A percentile compares a stretch with the other conserved stretches of the same genome.
phyloP scores from a whole-genome alignment of 805 yeast genomes.

The Kuraishia ogatae region DNA sequence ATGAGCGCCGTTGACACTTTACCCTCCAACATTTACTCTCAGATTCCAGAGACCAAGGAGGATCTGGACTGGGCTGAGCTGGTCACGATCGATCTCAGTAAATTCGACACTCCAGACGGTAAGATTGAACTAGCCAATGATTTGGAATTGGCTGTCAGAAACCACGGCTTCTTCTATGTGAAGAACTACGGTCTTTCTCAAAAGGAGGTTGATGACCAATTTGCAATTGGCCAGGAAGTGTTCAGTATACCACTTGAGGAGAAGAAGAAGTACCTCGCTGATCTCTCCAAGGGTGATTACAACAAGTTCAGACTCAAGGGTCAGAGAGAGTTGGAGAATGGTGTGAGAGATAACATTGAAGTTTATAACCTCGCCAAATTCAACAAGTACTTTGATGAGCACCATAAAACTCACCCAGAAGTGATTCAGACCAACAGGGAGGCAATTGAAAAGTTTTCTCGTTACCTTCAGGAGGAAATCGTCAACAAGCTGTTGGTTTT shows the following conservation, averaged over 20 bases:
- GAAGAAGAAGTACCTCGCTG: constrained; percentile 16
- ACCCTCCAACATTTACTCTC: neutral
- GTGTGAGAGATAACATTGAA: constrained; percentile 22
- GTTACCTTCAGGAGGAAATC: constrained; percentile 15
- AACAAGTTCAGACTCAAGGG: constrained; percentile 24
- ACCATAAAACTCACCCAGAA: constrained; percentile 14
- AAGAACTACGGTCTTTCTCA: constrained; percentile 18
- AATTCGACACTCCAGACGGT: constrained; percentile 20
- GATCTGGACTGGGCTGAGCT: constrained; percentile 26
- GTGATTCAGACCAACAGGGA: constrained; percentile 15
- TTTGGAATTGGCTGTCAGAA: constrained; percentile 18
- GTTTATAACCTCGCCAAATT: constrained; percentile 25
- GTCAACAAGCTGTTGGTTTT: constrained; percentile 18
- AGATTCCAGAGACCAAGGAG: constrained; percentile 15
- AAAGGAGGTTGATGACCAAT: constrained; percentile 18
- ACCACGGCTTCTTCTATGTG: constrained; percentile 26
- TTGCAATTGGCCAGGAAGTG: constrained; percentile 21
- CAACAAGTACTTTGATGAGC: constrained; percentile 13
- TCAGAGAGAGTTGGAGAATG: constrained; percentile 22
- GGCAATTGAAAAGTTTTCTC: constrained; percentile 15
- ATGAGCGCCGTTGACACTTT: constrained; percentile 1
- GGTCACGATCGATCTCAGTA: constrained; percentile 18
- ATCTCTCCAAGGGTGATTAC: constrained; percentile 22
- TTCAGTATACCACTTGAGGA: constrained; percentile 21
- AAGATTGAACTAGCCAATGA: constrained; percentile 20